phyloP scores from a whole-genome alignment of 2,329 filamentous ascomycete species.

The Aspergillus aculeatus region DNA sequence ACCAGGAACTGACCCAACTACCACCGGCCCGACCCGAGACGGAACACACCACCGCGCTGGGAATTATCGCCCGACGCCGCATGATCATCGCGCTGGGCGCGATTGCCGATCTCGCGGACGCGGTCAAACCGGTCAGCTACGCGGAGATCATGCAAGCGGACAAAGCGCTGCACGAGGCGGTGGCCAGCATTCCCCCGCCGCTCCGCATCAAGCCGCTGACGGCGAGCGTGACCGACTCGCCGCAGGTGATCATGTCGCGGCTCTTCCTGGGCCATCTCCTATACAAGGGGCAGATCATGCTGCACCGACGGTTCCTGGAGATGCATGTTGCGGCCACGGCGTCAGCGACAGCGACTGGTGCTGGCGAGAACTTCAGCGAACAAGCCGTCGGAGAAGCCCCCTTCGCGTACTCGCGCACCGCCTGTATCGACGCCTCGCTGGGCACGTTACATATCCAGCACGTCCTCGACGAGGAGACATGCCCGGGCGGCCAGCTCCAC shows the following conservation, averaged over 20 bases:
- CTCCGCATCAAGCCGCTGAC: conserved; percentile 22
- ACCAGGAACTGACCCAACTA: conserved; percentile 48
- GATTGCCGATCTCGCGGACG: conserved; percentile 30
- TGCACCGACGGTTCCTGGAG: conserved; percentile 21
- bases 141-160: conserved; percentile 32
- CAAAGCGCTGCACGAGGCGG: conserved; percentile 26
- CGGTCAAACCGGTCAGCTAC: conserved; percentile 27
- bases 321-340: not conserved
- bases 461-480: conserved; percentile 50
- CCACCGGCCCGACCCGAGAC: conserved; percentile 52
- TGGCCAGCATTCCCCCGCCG: conserved; percentile 10
- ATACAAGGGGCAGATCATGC: conserved; percentile 24
- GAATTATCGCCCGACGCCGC: conserved; percentile 35
- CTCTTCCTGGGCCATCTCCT: conserved; percentile 23
- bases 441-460: conserved; percentile 50
- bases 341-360: too few relatives aligned
- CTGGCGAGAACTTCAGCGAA: too few relatives aligned
- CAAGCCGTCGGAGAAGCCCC: not conserved
- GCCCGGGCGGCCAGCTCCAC: conserved; percentile 53
- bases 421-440: conserved; percentile 49
- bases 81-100: conserved; percentile 32
- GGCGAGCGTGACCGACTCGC: conserved; percentile 20
- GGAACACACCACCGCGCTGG: conserved; percentile 50
- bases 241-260: conserved; percentile 23
- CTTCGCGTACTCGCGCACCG: conserved; percentile 42